These are phyloP conservation scores for Colletotrichum liriopes DNA, from an alignment of 2,329 filamentous ascomycete genomes.

Conservation along the genomic window DNA sequence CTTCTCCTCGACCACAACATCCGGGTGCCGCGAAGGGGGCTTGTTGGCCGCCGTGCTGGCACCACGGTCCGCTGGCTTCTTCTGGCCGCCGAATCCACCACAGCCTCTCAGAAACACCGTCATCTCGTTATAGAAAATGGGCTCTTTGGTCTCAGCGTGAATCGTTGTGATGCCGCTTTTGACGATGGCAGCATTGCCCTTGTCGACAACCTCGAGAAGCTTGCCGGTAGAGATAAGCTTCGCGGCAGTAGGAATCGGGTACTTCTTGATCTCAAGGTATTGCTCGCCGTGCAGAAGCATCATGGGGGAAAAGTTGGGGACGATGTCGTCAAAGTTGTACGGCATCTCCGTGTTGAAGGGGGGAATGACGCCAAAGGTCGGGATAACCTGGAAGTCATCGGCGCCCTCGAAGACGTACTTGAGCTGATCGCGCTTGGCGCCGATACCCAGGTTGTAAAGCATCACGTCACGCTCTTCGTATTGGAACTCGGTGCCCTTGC, in stretches of 20 bases:
- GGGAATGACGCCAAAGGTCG: conserved; percentile 97
- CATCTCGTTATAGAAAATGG: conserved; percentile 96
- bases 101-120: conserved; percentile 94
- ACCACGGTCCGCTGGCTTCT: conserved; percentile 84
- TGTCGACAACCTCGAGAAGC: conserved; percentile 96
- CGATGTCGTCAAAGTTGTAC: conserved; percentile 84
- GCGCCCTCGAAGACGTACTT: conserved; percentile 90
- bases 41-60: conserved; percentile 85
- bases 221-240: conserved; percentile 82
- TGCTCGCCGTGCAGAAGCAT: conserved; percentile 99
- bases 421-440: conserved; percentile 91
- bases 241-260: conserved; percentile 89
- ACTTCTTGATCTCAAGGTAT: conserved; percentile 94
- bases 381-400: conserved; percentile 93
- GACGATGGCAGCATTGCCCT: conserved; percentile 89
- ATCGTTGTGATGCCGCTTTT: conserved; percentile 86
- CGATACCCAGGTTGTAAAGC: conserved; percentile 95
- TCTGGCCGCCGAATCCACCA: conserved; percentile 89
- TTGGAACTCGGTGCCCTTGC: conserved; percentile 80
- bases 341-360: conserved; percentile 88
- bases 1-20: conserved; percentile 86
- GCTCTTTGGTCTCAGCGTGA: conserved; percentile 87
- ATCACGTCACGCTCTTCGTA: conserved; percentile 92
- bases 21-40: conserved; percentile 82
- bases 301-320: conserved; percentile 98